phyloP scores from a whole-genome alignment of 129 eudicot genomes.

The Flaveria brownii region DNA sequence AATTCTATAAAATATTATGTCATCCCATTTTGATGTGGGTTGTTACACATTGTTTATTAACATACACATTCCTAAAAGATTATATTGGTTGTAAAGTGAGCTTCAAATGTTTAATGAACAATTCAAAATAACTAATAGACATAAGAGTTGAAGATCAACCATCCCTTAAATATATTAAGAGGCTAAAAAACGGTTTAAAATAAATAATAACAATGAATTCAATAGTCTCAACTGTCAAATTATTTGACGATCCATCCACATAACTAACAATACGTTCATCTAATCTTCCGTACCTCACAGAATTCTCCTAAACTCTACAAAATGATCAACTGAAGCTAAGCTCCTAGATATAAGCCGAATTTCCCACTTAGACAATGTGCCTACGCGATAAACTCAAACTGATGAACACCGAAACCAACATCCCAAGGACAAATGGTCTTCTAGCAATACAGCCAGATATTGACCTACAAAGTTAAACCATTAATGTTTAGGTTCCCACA shows the following conservation, averaged over 20 bases:
- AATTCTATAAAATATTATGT: no score
- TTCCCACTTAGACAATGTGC: conserved; percentile 25
- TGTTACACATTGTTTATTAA: no score
- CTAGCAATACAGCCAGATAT: conserved; percentile 30
- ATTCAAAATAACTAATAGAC: no score
- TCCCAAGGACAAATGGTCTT: conserved; percentile 30
- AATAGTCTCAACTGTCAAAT: conserved; percentile 18
- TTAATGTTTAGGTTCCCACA: not conserved
- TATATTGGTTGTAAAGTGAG: no score
- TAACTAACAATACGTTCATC: conserved; percentile 20
- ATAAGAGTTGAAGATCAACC: no score
- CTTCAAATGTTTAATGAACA: no score
- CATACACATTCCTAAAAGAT: no score
- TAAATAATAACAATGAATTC: conserved; percentile 6
- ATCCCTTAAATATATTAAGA: no score
- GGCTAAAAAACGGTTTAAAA: not conserved
- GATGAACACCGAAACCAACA: conserved; percentile 36
- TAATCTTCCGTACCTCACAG: conserved; percentile 18
- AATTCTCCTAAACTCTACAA: conserved; percentile 31
- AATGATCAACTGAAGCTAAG: conserved; percentile 11
- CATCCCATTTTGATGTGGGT: no score
- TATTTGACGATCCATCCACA: conserved; percentile 19
- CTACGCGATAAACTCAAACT: conserved; percentile 23
- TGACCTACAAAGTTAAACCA: conserved; percentile 36
- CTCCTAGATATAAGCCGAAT: not conserved